Evolutionary conservation across 352 stramenopile species (phyloP), one percentile per base, ranked within the genome.

Genomic region (Peronospora destructor): DNA sequence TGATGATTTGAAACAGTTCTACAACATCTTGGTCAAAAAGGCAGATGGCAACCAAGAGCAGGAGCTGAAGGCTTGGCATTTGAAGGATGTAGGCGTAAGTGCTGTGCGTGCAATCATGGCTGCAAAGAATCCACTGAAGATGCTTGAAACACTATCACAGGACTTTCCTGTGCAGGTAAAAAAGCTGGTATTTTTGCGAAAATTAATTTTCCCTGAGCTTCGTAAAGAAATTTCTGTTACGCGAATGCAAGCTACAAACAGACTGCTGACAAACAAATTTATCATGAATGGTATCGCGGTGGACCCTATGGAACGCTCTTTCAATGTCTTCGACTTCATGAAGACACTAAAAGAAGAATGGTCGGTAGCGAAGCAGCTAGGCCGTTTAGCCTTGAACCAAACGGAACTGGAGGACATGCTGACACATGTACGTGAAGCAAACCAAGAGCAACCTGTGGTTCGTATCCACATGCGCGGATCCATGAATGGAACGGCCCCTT

Each of bases 241-340:
- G 14, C 61, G 71, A 21, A 50, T 61, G 14, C 63, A 83, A 47
- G 58, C 49, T 21, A 23, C 55, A 7, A 53, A 61, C 7, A 61
- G 29, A 10, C 60, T 61, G 21, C 53, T 87, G 1, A 67, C 71
- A 21, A 76, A 89, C 61, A 77, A 76, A 17, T 77, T 97, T 8
- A 68, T 95, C 23, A 46, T 97, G 51, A 96, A 96, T 45, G 90
- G 87, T 14, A 87, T 91, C 39, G 53, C 64, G 8, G 56, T 96
- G 7, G 76, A 95, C 44, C 71, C 88, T 8, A 84, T 68, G 45
- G 73, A 86, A 42, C 67, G 70, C 2, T 93, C 84, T 6, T 97
- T 97, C 57, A 97, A 96, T 64, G 67, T 94, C 13, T 97, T 96
- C 40, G 73, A 95, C 48, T 87, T 97, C 14, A 72, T 96, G 59